Evolutionary conservation across 305 asterid genomes (phyloP).

Genomic region (Rubia balearica): DNA sequence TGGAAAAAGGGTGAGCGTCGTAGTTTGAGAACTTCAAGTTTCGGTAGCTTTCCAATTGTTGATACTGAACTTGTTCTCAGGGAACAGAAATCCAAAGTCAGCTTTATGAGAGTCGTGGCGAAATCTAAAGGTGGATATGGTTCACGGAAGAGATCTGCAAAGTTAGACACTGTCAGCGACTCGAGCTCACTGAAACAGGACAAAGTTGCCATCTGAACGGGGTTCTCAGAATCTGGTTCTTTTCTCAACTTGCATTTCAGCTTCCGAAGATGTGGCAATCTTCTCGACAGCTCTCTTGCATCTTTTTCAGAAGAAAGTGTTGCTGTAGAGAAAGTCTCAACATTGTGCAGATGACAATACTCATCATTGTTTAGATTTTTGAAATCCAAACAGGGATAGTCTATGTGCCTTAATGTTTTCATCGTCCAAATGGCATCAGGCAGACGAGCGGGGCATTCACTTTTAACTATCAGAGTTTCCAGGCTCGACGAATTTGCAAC

Average conservation of each 20-base stretch:
- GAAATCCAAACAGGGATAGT: neutral
- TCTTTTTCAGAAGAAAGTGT: neutral
- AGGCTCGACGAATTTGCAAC: neutral
- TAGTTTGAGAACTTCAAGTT: conserved; percentile 18
- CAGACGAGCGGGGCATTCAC: neutral
- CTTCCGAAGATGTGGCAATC: conserved; percentile 5
- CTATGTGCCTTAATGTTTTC: conserved; percentile 14
- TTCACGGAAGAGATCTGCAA: neutral
- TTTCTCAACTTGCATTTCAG: conserved; percentile 4
- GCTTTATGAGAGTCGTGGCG: conserved; percentile 1
- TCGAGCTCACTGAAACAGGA: neutral
- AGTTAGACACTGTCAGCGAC: conserved; percentile 7
- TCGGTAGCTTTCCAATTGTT: conserved; percentile 7
- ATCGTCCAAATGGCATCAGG: conserved; percentile 9
- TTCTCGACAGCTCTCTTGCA: neutral
- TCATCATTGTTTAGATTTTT: neutral
- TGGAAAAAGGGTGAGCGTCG: neutral
- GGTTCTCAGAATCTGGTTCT: neutral
- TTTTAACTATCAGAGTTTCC: too few relatives aligned
- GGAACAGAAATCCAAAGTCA: neutral
- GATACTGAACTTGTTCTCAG: conserved; percentile 3
- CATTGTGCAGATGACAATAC: neutral
- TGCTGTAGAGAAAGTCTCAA: neutral
- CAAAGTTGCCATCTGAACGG: neutral
- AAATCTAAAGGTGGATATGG: conserved; percentile 2